Percentiles rank a stretch among this genome's conserved stretches.
These are phyloP conservation scores for Colletotrichum simmondsii DNA, from an alignment of 2,329 filamentous ascomycete species.

Conservation along the genomic window DNA sequence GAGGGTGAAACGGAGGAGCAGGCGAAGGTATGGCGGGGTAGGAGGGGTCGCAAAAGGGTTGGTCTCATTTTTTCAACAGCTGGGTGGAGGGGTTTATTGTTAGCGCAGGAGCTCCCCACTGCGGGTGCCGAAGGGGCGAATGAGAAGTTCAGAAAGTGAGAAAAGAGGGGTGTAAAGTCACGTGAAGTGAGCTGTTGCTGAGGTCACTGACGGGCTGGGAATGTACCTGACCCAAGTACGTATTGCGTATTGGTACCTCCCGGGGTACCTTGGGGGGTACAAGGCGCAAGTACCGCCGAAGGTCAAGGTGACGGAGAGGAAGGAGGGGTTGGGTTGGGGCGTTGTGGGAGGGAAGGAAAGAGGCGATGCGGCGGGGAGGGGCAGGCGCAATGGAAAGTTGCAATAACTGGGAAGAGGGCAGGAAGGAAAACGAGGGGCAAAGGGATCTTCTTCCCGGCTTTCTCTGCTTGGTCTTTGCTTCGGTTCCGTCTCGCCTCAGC, in stretches of 20 bases:
- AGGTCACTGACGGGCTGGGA: conserved; percentile 24
- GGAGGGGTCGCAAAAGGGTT: conserved; percentile 38
- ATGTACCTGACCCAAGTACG: conserved; percentile 22
- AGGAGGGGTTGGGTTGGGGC: conserved; percentile 1
- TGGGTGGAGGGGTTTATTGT: conserved; percentile 37
- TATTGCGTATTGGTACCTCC: too few species aligned
- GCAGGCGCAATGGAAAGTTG: not conserved
- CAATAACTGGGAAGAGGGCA: conserved; percentile 35
- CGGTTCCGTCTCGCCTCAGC: conserved; percentile 2
- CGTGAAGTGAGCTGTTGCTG: conserved; percentile 33
- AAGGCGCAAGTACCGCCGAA: not conserved
- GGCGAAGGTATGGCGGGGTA: conserved; percentile 38
- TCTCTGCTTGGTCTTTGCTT: conserved; percentile 4
- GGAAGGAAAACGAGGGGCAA: conserved; percentile 38
- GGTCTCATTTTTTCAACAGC: conserved; percentile 39
- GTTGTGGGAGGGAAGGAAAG: not conserved
- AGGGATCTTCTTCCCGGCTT: conserved; percentile 8
- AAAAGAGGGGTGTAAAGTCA: conserved; percentile 24
- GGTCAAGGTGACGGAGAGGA: conserved; percentile 5
- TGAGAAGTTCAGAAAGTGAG: not conserved
- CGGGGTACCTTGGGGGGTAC: not conserved
- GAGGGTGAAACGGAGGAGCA: conserved; percentile 38
- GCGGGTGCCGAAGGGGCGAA: conserved; percentile 25
- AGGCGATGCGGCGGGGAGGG: conserved; percentile 4
- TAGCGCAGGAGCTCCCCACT: conserved; percentile 36